Percentiles rank a stretch among this genome's conserved stretches.
Conservation (phyloP, 208 protist genomes). For the Paratrypanosoma confusum region DNA sequence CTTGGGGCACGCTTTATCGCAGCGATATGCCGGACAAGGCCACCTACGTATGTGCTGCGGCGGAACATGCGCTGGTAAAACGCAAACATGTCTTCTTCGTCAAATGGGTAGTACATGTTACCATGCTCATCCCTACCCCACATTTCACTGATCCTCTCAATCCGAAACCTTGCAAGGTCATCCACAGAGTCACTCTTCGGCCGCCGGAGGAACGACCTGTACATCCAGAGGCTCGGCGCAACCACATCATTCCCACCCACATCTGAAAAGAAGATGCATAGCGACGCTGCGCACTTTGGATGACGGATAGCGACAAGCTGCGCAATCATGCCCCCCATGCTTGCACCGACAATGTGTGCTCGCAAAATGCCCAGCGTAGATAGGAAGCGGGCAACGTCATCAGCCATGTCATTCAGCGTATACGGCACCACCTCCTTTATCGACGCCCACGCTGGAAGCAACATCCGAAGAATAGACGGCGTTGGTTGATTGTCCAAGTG, state of each 20-base stretch:
- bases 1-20: conserved; percentile 47
- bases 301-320: conserved; percentile 54
- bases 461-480: conserved; percentile 25
- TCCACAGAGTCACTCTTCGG: conserved; percentile 30
- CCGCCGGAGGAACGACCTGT: conserved; percentile 20
- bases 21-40: conserved; percentile 32
- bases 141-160: conserved; percentile 25
- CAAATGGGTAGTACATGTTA: conserved; percentile 20
- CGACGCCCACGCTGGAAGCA: conserved; percentile 33
- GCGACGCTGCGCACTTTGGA: conserved; percentile 36
- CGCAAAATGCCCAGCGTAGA: conserved; percentile 28
- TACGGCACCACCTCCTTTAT: conserved; percentile 40
- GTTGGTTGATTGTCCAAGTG: conserved; percentile 24
- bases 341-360: conserved; percentile 56
- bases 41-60: conserved; percentile 17
- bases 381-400: conserved; percentile 52
- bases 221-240: conserved; percentile 20
- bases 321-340: conserved; percentile 77
- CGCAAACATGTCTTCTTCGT: conserved; percentile 12
- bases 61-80: conserved; percentile 16
- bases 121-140: no score
- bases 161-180: conserved; percentile 33
- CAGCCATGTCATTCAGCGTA: conserved; percentile 51
- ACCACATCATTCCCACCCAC: conserved; percentile 23
- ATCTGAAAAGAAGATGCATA: conserved; percentile 50